These are phyloP conservation scores for Teratosphaeria pseudoeucalypti DNA, from an alignment of 2,329 filamentous ascomycete species.

Conservation along the genomic window DNA sequence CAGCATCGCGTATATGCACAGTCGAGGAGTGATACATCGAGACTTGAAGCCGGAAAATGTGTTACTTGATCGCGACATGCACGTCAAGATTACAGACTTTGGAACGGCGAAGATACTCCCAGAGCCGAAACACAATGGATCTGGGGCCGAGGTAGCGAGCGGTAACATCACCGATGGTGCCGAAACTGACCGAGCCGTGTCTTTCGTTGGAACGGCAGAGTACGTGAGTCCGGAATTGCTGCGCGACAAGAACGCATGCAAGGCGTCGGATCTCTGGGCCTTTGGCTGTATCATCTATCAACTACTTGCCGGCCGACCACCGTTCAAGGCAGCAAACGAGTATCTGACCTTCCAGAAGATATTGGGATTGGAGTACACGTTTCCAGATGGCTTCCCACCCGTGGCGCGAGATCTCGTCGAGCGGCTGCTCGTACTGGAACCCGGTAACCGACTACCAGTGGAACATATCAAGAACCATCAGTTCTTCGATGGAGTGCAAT, in stretches of 20 bases:
- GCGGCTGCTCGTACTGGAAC: slow-evolving; percentile 80
- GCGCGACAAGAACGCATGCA: slow-evolving; percentile 93
- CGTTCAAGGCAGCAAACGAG: slow-evolving; percentile 92
- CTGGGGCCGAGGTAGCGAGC: slow-evolving; percentile 14
- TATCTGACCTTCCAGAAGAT: slow-evolving; percentile 99
- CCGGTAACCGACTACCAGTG: slow-evolving; percentile 70
- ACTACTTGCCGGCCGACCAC: slow-evolving; percentile 84
- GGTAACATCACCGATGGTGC: slow-evolving; percentile 45
- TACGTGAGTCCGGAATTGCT: slow-evolving; percentile 97
- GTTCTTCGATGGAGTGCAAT: slow-evolving; percentile 81
- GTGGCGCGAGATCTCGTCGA: slow-evolving; percentile 84
- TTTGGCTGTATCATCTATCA: slow-evolving; percentile 98
- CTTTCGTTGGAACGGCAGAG: slow-evolving; percentile 94
- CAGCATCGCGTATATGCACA: slow-evolving; percentile 97
- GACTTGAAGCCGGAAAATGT: slow-evolving; percentile 97
- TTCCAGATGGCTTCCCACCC: slow-evolving; percentile 76
- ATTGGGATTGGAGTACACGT: slow-evolving; percentile 85
- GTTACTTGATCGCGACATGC: slow-evolving; percentile 86
- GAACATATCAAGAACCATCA: slow-evolving; percentile 95
- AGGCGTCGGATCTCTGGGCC: slow-evolving; percentile 95
- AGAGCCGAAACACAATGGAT: slow-evolving; percentile 35
- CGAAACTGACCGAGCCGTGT: slow-evolving; percentile 69
- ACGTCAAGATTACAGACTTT: slow-evolving; percentile 98
- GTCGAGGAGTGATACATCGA: slow-evolving; percentile 86
- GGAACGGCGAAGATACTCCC: slow-evolving; percentile 86